phyloP scores from a whole-genome alignment of 2,329 filamentous ascomycete species.

The Didymella glomerata region DNA sequence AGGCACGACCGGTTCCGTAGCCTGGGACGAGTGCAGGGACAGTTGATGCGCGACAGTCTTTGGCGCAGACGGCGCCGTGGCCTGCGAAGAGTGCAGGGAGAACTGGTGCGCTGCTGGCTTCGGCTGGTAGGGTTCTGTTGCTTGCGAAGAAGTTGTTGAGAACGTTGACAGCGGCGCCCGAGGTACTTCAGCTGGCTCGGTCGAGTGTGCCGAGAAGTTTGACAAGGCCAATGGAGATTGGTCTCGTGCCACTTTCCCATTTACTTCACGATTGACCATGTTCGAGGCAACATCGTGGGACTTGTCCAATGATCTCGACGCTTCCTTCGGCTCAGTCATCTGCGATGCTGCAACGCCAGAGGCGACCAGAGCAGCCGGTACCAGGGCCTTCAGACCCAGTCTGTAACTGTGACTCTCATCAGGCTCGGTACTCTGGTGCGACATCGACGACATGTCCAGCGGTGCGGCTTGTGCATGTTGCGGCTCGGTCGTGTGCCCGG shows the following conservation, averaged over 20 bases:
- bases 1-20: slow-evolving; percentile 28
- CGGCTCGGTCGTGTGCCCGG: slow-evolving; percentile 39
- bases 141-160: slow-evolving; percentile 35
- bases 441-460: slow-evolving; percentile 35
- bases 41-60: slow-evolving; percentile 9
- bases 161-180: slow-evolving; percentile 29
- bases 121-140: slow-evolving; percentile 36
- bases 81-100: slow-evolving; percentile 24
- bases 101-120: slow-evolving; percentile 13
- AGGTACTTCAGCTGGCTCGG: slow-evolving; percentile 35
- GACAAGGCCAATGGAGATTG: slow-evolving; percentile 37
- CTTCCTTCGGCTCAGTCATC: slow-evolving; percentile 32
- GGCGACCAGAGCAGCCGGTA: slow-evolving; percentile 33
- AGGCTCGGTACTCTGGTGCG: slow-evolving; percentile 42
- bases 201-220: slow-evolving; percentile 37
- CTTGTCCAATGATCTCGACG: slow-evolving; percentile 4
- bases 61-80: slow-evolving; percentile 32
- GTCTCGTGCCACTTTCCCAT: neutral
- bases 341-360: slow-evolving; percentile 42
- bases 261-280: neutral
- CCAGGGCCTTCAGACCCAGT: slow-evolving; percentile 27
- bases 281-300: neutral
- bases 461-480: slow-evolving; percentile 24
- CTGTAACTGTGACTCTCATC: slow-evolving; percentile 23
- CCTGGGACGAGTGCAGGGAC: slow-evolving; percentile 27